Conservation (phyloP, 2,329 filamentous ascomycete species). For the Trichoderma citrinoviride region DNA sequence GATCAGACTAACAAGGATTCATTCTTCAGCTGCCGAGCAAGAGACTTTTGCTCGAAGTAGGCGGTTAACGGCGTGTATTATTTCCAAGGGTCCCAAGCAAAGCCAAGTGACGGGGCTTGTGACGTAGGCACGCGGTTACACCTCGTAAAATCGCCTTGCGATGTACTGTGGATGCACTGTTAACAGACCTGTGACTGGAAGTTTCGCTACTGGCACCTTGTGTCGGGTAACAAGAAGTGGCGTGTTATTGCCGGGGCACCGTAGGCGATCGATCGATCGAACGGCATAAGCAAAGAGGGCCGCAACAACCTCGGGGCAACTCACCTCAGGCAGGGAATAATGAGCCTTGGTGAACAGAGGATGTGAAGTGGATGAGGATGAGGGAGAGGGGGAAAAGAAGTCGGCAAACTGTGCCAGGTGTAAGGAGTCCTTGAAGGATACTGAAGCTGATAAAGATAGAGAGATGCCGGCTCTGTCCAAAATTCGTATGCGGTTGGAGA, state of each 20-base stretch:
- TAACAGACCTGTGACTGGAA: neutral
- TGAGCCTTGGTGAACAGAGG: neutral
- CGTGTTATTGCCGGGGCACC: slow-evolving; percentile 27
- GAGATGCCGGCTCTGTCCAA: neutral
- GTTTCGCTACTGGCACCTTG: slow-evolving; percentile 9
- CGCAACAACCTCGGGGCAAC: slow-evolving; percentile 17
- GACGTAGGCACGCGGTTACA: slow-evolving; percentile 17
- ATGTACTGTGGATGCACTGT: slow-evolving; percentile 13
- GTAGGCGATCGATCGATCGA: slow-evolving; percentile 37
- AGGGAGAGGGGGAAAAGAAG: neutral
- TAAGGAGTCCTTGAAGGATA: neutral
- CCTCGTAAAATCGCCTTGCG: slow-evolving; percentile 2
- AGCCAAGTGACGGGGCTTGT: neutral
- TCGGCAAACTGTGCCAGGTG: neutral
- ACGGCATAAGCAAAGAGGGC: slow-evolving; percentile 26
- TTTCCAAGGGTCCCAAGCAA: slow-evolving; percentile 13
- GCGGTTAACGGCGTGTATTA: neutral
- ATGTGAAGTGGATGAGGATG: neutral
- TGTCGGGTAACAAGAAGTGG: neutral
- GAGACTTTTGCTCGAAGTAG: neutral
- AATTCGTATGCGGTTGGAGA: neutral
- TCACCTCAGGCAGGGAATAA: slow-evolving; percentile 7
- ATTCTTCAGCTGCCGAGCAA: neutral
- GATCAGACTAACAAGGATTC: neutral
- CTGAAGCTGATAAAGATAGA: neutral